phyloP scores from a whole-genome alignment of 2,329 filamentous ascomycete species.

The Trichophaea hybrida region DNA sequence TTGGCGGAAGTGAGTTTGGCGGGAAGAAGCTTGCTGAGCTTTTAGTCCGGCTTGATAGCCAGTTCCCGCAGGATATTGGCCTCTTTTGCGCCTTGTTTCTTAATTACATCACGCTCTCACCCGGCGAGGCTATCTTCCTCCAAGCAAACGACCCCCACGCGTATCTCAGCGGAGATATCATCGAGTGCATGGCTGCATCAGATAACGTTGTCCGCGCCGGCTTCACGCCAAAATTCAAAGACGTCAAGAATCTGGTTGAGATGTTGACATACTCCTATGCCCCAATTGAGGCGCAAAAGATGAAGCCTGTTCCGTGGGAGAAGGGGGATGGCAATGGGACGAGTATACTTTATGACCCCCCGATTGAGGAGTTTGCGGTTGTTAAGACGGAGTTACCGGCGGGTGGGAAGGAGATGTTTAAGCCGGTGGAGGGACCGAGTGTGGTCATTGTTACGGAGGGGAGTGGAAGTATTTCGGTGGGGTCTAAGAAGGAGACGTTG shows the following conservation, averaged over 20 bases:
- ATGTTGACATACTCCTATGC: slow-evolving; percentile 95
- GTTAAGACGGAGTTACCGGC: slow-evolving; percentile 61
- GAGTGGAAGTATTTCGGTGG: slow-evolving; percentile 69
- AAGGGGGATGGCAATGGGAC: slow-evolving; percentile 65
- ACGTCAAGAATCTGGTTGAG: slow-evolving; percentile 70
- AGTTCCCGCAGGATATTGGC: slow-evolving; percentile 83
- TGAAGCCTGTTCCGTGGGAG: slow-evolving; percentile 65
- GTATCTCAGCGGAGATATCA: slow-evolving; percentile 83
- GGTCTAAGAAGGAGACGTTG: slow-evolving; percentile 56
- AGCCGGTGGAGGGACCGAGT: slow-evolving; percentile 72
- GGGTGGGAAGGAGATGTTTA: slow-evolving; percentile 75
- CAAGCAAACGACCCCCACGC: slow-evolving; percentile 96
- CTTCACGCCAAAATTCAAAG: slow-evolving; percentile 97
- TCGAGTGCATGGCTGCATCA: slow-evolving; percentile 98
- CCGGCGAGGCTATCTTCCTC: slow-evolving; percentile 90
- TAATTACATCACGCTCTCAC: slow-evolving; percentile 76
- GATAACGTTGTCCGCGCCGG: slow-evolving; percentile 97
- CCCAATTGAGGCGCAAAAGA: slow-evolving; percentile 88
- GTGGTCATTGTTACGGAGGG: slow-evolving; percentile 84
- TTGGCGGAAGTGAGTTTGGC: slow-evolving; percentile 47
- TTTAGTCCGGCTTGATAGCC: slow-evolving; percentile 58
- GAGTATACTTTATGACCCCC: slow-evolving; percentile 70
- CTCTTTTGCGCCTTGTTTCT: slow-evolving; percentile 94
- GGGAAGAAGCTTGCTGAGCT: slow-evolving; percentile 62
- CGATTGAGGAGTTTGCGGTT: slow-evolving; percentile 91